Evolutionary conservation across 2,329 filamentous ascomycete species (phyloP).

Genomic region (Xylariaceae sp.): DNA sequence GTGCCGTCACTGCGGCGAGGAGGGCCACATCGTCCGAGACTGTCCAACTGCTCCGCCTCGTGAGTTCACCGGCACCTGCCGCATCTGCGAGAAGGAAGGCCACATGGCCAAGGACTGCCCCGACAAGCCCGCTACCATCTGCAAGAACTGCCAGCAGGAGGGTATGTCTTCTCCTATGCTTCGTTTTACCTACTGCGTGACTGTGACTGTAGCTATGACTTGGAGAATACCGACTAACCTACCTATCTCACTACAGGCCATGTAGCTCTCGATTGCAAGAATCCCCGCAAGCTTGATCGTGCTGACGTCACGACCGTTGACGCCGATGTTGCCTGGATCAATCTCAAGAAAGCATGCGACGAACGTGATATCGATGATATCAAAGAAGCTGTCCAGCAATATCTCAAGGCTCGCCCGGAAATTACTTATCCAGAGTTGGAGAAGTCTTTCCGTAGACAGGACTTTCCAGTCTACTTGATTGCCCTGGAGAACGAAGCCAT

Average conservation of each 20-base stretch:
- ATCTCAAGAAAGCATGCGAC: slow-evolving; percentile 47
- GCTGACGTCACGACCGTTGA: slow-evolving; percentile 43
- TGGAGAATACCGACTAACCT: not conserved
- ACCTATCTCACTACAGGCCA: slow-evolving; percentile 45
- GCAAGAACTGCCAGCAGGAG: slow-evolving; percentile 57
- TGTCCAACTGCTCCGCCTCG: slow-evolving; percentile 29
- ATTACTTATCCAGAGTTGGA: slow-evolving; percentile 59
- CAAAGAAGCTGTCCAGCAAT: slow-evolving; percentile 55
- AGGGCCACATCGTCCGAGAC: slow-evolving; percentile 40
- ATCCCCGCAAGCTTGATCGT: slow-evolving; percentile 54
- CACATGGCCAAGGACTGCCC: slow-evolving; percentile 61
- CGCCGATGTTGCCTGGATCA: slow-evolving; percentile 53
- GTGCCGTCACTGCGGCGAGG: slow-evolving; percentile 45
- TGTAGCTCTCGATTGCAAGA: slow-evolving; percentile 49
- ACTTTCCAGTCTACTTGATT: slow-evolving; percentile 56
- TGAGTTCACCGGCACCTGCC: slow-evolving; percentile 45
- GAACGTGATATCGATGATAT: slow-evolving; percentile 58
- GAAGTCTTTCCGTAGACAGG: slow-evolving; percentile 49
- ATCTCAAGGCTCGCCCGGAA: slow-evolving; percentile 55
- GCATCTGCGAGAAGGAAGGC: slow-evolving; percentile 44
- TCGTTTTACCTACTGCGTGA: not conserved
- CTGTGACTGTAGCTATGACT: not conserved
- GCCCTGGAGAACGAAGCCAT: slow-evolving; percentile 54
- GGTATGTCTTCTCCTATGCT: slow-evolving; percentile 37
- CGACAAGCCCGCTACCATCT: slow-evolving; percentile 48